Base-by-base conservation (phyloP, 768 basidiomycete genomes). In the Pleurotus pulmonarius region DNA sequence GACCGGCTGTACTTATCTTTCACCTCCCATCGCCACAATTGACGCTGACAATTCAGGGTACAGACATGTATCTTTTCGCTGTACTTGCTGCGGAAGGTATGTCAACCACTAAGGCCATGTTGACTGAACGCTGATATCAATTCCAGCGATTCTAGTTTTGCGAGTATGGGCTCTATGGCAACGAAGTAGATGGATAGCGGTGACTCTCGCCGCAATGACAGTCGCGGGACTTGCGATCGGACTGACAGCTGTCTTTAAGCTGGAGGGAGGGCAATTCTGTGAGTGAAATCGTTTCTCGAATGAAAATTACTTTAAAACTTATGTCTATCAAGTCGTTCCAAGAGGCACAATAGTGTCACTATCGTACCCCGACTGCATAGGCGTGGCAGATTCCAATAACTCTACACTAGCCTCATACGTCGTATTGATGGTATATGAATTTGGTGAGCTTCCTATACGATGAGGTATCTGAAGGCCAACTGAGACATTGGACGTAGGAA, bases 1-100 rank as follows among this genome's bases (percentile, higher is more conserved):
- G 15, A 41, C 51, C 25, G 51, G 51, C 24, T 53, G 51, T 53
- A 9, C 4, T 8, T 49, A 25, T 3, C 5, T n/a, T 4, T 29
- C 39, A 4, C 24, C 22, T 13, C 9, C 37, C 18, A 4, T 37
- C 37, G 7, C 3, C 13, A 39, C 9, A 40, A 22, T 6, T 3
- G 13, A 41, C 15, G 2, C 51, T 41, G 4, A 29, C 16, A 3
- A 5, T 16, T 3, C 29, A 16, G 15, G 6, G 37, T 16, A 5
- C 51, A 53, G 51, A 53, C n/a, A 53, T 53, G 51, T 53, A 53
- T 24, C 51, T 53, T 3, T 53, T 40, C n/a, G 34, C n/a, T n/a
- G 51, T 40, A 37, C 51, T 53, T 15, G 51, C 51, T 3, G 51
- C 51, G 8, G 51, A 53, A 40, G 51, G 51, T 53, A 13, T 22